These are phyloP conservation scores for Cordyceps cicadae DNA, from an alignment of 2,329 filamentous ascomycete genomes.

Conservation along the genomic window DNA sequence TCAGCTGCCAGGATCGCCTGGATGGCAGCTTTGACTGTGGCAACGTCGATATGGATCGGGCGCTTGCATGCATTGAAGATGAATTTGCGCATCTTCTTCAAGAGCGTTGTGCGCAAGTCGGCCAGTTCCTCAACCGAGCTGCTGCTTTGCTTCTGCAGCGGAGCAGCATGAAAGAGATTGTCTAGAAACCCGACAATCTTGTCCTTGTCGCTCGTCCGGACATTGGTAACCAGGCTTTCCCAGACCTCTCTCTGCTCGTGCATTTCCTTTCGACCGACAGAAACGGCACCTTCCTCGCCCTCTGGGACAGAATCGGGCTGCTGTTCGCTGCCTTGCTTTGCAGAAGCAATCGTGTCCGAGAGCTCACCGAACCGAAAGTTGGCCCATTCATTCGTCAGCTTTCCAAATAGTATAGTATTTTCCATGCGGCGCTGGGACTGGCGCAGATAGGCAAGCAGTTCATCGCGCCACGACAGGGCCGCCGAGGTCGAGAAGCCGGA, in stretches of 20 bases:
- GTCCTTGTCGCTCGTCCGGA: constrained; percentile 34
- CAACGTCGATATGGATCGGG: neutral
- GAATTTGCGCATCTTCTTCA: neutral
- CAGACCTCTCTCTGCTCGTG: constrained; percentile 44
- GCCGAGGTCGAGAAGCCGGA: constrained; percentile 4
- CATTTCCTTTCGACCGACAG: constrained; percentile 44
- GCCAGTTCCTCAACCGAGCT: neutral
- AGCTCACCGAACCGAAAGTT: constrained; percentile 9
- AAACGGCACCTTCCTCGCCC: constrained; percentile 29
- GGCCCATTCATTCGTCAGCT: constrained; percentile 7
- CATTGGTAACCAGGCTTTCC: constrained; percentile 48
- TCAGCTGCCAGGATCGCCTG: constrained; percentile 5
- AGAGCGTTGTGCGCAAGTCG: neutral
- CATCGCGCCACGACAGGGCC: constrained; percentile 1
- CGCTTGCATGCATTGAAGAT: neutral
- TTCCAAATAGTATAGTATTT: constrained; percentile 4
- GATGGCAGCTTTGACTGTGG: constrained; percentile 5
- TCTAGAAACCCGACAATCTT: constrained; percentile 43
- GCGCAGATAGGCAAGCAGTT: constrained; percentile 6
- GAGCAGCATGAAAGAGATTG: constrained; percentile 34
- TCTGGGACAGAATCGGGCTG: neutral
- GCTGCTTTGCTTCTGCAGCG: neutral
- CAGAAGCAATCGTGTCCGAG: neutral
- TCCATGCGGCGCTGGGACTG: constrained; percentile 9
- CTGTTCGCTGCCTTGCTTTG: neutral